Evolutionary conservation across 23 red algal genomes (phyloP).

Genomic region (Agarophyton chilense): DNA sequence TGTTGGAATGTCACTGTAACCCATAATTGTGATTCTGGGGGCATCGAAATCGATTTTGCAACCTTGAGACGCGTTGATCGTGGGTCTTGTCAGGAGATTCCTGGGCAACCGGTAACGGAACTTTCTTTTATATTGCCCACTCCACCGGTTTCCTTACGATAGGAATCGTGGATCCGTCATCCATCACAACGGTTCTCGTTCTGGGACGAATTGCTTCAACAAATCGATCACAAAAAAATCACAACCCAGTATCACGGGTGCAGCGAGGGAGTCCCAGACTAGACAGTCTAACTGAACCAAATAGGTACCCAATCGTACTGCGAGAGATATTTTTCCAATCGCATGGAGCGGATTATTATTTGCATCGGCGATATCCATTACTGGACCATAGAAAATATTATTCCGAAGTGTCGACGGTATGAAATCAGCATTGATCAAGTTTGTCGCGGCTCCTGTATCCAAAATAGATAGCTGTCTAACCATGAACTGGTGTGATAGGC

Average conservation of each 20-base stretch:
- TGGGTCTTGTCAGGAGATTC: background rate
- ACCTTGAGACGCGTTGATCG: background rate
- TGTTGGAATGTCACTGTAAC: background rate
- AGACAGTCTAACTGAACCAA: background rate
- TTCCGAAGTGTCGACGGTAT: background rate
- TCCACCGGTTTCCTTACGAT: background rate
- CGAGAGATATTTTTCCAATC: background rate
- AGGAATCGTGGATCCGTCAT: background rate
- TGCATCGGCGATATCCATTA: constrained; percentile 1
- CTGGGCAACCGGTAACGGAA: background rate
- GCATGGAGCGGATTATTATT: background rate
- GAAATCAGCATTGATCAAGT: too few species aligned
- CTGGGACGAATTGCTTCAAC: constrained; percentile 17
- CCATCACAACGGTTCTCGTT: background rate
- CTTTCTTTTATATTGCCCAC: background rate
- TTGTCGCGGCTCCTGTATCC: constrained; percentile 17
- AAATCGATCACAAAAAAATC: constrained; percentile 32
- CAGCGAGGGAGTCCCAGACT: background rate
- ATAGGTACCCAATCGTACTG: background rate
- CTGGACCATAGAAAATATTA: background rate
- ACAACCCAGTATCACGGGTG: background rate
- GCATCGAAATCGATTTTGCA: background rate
- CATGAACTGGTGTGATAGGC: background rate
- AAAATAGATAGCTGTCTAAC: background rate
- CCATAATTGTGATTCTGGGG: background rate